phyloP scores from a whole-genome alignment of 768 basidiomycete genomes.

The Boletus sp. region DNA sequence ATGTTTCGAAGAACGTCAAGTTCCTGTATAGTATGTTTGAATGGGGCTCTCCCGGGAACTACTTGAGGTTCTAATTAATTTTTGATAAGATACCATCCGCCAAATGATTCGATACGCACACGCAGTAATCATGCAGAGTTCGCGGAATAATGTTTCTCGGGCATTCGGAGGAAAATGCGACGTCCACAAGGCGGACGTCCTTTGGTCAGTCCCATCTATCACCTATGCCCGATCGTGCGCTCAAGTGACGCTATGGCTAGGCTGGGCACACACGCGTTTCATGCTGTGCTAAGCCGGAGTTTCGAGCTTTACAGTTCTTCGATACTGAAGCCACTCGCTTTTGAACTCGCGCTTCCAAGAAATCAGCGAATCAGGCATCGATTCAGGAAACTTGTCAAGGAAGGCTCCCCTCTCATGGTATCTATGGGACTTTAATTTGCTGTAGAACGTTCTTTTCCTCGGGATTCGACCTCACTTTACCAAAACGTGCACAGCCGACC shows the following conservation, averaged over 20 bases:
- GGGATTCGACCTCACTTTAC: neutral
- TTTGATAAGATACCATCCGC: constrained; percentile 53
- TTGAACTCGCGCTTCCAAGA: constrained; percentile 49
- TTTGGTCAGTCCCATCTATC: constrained; percentile 52
- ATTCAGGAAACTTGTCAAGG: constrained; percentile 47
- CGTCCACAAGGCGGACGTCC: constrained; percentile 49
- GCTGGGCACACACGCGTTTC: constrained; percentile 82
- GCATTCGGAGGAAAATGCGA: constrained; percentile 38
- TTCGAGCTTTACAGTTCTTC: constrained; percentile 45
- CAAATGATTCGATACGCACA: constrained; percentile 60
- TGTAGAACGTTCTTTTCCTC: neutral
- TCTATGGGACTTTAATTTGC: constrained; percentile 20
- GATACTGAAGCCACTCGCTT: constrained; percentile 48
- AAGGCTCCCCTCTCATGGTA: constrained; percentile 21
- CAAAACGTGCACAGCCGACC: neutral
- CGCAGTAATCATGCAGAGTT: constrained; percentile 48
- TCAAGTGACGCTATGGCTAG: constrained; percentile 37
- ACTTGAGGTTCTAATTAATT: neutral
- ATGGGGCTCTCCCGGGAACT: neutral
- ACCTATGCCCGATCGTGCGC: neutral
- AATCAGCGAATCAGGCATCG: constrained; percentile 42
- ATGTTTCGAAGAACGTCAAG: constrained; percentile 39
- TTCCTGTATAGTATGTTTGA: constrained; percentile 56
- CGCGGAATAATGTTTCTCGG: constrained; percentile 39
- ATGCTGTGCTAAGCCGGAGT: constrained; percentile 56